Percentiles rank a stretch among this genome's conserved stretches.
These are phyloP conservation scores for Penicillium sp. DNA, from an alignment of 2,329 filamentous ascomycete genomes.

Conservation along the genomic window DNA sequence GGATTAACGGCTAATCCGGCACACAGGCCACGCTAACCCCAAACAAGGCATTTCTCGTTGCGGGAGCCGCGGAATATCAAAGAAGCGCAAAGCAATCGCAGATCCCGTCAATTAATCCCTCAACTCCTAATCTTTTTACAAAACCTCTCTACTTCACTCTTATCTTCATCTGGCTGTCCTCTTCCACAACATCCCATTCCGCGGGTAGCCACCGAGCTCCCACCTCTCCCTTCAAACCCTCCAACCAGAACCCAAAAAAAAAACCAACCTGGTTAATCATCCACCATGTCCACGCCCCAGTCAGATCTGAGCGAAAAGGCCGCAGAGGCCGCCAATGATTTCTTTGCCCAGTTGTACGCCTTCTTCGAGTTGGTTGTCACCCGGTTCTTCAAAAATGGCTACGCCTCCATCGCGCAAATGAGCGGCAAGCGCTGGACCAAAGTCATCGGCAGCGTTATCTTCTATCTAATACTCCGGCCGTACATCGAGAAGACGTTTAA, in stretches of 20 bases:
- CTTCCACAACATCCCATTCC: not conserved
- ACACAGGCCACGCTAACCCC: not conserved
- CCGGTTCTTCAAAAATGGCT: constrained; percentile 43
- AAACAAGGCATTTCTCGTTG: constrained; percentile 1
- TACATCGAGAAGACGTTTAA: constrained; percentile 69
- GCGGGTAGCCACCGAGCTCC: not conserved
- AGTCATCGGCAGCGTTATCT: constrained; percentile 68
- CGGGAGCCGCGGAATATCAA: constrained; percentile 13
- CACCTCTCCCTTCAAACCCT: not conserved
- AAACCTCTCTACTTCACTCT: not conserved
- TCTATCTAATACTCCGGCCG: constrained; percentile 71
- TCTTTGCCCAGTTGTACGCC: constrained; percentile 32
- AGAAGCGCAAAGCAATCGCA: constrained; percentile 12
- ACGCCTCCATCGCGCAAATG: constrained; percentile 46
- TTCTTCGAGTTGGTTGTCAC: constrained; percentile 25
- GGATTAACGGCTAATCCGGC: constrained; percentile 22
- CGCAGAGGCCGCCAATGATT: constrained; percentile 31
- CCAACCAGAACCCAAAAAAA: constrained; percentile 2
- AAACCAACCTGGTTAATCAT: not conserved
- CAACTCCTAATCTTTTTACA: not conserved
- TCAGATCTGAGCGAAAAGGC: constrained; percentile 26
- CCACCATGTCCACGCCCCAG: constrained; percentile 24
- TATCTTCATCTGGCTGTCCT: not conserved
- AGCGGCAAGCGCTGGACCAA: constrained; percentile 58
- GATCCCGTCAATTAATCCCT: constrained; percentile 8